A percentile compares a stretch with the other conserved stretches of the same genome.
phyloP scores from a whole-genome alignment of 441 rosid species.

The Brassica hybrid region DNA sequence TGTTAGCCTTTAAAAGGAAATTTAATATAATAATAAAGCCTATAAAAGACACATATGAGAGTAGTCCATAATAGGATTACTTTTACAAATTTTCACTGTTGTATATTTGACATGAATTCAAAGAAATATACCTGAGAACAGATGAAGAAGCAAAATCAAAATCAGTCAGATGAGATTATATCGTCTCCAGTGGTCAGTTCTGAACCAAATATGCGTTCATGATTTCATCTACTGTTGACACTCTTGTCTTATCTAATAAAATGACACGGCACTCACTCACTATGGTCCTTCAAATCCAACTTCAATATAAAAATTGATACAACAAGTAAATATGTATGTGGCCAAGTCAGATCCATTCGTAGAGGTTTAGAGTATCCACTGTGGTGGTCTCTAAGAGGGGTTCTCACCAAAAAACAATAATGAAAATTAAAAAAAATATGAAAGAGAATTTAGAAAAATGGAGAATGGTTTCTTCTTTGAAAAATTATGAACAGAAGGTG shows the following conservation, averaged over 20 bases:
- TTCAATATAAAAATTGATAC: background rate
- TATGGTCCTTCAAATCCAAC: background rate
- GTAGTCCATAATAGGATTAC: constrained; percentile 18
- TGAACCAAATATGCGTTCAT: constrained; percentile 19
- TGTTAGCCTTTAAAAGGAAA: background rate
- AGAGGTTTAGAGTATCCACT: background rate
- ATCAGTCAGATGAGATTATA: constrained; percentile 33
- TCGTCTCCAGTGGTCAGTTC: constrained; percentile 21
- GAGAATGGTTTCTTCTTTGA: no score
- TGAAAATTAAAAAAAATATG: no score
- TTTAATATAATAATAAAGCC: background rate
- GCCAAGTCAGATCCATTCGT: constrained; percentile 3
- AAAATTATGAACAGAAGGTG: no score
- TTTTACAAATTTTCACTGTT: background rate
- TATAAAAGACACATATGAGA: constrained; percentile 9
- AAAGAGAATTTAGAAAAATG: no score
- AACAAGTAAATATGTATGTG: background rate
- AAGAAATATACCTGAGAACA: constrained; percentile 8
- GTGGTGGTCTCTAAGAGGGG: no score
- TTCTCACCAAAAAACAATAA: no score
- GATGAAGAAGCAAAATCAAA: constrained; percentile 24
- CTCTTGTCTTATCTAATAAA: constrained; percentile 16
- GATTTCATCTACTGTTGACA: constrained; percentile 22
- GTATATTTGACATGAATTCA: background rate
- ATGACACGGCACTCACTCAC: constrained; percentile 6